phyloP scores from a whole-genome alignment of 2,329 filamentous ascomycete species.

The Microdochium paspali region DNA sequence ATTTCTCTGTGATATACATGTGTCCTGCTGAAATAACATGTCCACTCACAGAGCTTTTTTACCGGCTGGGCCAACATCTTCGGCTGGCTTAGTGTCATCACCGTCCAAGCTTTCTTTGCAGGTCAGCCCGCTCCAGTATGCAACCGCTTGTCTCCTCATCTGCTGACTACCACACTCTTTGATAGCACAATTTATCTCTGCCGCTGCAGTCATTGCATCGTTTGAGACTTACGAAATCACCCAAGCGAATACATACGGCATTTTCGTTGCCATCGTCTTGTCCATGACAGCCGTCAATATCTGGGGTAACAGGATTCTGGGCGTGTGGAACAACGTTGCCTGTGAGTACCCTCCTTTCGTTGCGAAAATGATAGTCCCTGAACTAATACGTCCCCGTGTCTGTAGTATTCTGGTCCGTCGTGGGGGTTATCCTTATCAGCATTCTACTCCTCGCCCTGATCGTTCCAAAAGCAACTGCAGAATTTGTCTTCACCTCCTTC shows the following conservation, averaged over 20 bases:
- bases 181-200: constrained; percentile 31
- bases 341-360: too few species aligned
- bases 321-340: constrained; percentile 30
- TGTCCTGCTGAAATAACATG: not conserved
- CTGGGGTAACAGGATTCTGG: constrained; percentile 29
- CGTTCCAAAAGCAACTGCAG: constrained; percentile 27
- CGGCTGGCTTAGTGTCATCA: constrained; percentile 34
- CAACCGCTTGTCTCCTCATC: too few species aligned
- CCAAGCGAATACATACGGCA: constrained; percentile 29
- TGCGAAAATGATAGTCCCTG: too few species aligned
- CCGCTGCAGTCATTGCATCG: constrained; percentile 28
- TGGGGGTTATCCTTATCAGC: constrained; percentile 31
- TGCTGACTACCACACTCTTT: too few species aligned
- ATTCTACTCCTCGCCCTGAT: constrained; percentile 29
- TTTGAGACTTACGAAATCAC: constrained; percentile 24
- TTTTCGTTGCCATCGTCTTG: constrained; percentile 28
- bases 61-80: constrained; percentile 35
- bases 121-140: constrained; percentile 21
- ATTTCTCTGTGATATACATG: not conserved
- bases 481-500: constrained; percentile 33
- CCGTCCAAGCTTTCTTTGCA: constrained; percentile 31
- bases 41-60: constrained; percentile 26
- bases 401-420: constrained; percentile 32
- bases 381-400: too few species aligned
- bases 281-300: constrained; percentile 28